These are phyloP conservation scores for Debaryomyces subglobosus DNA, from an alignment of 1,139 yeast genomes.

Conservation along the genomic window DNA sequence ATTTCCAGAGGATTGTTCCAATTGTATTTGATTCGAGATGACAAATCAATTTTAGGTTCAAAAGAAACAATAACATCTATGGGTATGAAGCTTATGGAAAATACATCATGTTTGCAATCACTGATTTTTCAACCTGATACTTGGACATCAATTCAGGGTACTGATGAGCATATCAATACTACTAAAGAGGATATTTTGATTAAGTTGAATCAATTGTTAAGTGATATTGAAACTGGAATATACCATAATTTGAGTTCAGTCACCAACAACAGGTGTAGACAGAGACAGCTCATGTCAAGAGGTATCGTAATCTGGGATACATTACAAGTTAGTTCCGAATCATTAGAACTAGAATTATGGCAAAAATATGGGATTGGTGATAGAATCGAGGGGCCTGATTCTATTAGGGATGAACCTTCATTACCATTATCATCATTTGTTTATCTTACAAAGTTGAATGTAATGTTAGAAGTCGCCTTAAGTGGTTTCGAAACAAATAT, in stretches of 20 bases:
- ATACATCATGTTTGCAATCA: constrained; percentile 29
- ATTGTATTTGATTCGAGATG: constrained; percentile 61
- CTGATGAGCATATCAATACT: constrained; percentile 10
- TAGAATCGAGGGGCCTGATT: constrained; percentile 15
- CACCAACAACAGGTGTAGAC: constrained; percentile 80
- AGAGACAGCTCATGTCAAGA: constrained; percentile 68
- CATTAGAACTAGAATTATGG: constrained; percentile 48
- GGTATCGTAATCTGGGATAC: constrained; percentile 73
- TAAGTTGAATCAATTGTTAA: constrained; percentile 21
- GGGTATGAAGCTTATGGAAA: constrained; percentile 26
- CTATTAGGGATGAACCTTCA: constrained; percentile 28
- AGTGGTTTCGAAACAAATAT: constrained; percentile 79
- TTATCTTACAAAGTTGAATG: constrained; percentile 61
- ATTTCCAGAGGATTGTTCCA: constrained; percentile 66
- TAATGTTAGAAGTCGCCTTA: constrained; percentile 73
- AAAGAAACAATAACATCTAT: constrained; percentile 18
- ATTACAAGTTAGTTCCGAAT: constrained; percentile 69
- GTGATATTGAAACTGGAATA: constrained; percentile 47
- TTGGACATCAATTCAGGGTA: constrained; percentile 27
- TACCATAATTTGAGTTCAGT: constrained; percentile 59
- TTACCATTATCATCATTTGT: constrained; percentile 71
- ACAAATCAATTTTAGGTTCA: constrained; percentile 51
- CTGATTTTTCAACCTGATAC: constrained; percentile 24
- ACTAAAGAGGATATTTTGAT: constrained; percentile 16
- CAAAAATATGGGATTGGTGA: constrained; percentile 39